Conservation (phyloP, 495 filamentous ascomycete genomes). For the Hypoxylon cercidicola region DNA sequence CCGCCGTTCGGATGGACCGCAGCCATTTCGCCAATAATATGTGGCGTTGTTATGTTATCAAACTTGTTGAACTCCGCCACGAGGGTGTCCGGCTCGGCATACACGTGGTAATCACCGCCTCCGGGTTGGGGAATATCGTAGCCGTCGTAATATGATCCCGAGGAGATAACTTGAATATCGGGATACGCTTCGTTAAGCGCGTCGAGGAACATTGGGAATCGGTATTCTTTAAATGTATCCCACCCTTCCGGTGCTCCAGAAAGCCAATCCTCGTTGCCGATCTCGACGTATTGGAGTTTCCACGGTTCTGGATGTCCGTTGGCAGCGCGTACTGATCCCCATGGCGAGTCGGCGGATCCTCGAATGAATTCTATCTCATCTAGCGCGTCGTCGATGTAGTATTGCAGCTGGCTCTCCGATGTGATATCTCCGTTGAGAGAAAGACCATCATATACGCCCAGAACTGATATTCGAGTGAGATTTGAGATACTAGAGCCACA, state of each 20-base stretch:
- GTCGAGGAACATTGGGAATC: conserved; percentile 66
- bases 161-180: conserved; percentile 68
- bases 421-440: conserved; percentile 65
- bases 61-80: conserved; percentile 58
- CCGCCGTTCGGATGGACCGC: conserved; percentile 62
- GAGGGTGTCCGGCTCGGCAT: conserved; percentile 47
- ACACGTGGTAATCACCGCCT: conserved; percentile 57
- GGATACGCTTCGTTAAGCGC: conserved; percentile 68
- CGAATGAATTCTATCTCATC: conserved; percentile 75
- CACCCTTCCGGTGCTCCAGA: conserved; percentile 47
- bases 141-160: conserved; percentile 54
- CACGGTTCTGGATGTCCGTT: conserved; percentile 69
- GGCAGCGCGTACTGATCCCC: conserved; percentile 65
- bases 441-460: conserved; percentile 71
- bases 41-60: conserved; percentile 53
- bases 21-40: conserved; percentile 67
- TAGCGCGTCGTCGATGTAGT: conserved; percentile 68
- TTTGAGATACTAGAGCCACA: too few species aligned
- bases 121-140: conserved; percentile 54
- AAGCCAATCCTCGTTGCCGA: conserved; percentile 75
- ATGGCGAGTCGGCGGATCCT: conserved; percentile 63
- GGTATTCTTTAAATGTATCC: conserved; percentile 63
- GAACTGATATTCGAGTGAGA: conserved; percentile 42
- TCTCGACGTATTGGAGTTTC: conserved; percentile 67
- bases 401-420: conserved; percentile 50